Evolutionary conservation across 495 filamentous ascomycete species (phyloP), one percentile per base, ranked within the genome.

Genomic region (Mycothermus thermophilus): DNA sequence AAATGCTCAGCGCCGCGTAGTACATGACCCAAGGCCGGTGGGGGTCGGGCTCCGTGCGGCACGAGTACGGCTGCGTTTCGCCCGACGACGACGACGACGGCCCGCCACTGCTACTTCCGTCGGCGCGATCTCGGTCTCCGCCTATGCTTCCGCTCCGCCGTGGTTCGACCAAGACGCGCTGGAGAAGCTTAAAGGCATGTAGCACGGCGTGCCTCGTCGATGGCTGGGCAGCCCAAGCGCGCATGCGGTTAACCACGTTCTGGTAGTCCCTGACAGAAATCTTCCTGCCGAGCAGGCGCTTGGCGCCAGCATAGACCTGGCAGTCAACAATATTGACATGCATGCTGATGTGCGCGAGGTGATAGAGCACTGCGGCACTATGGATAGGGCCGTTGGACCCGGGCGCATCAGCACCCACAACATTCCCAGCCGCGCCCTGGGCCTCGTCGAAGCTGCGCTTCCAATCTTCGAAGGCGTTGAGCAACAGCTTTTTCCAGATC

Each of bases 1-100:
- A 97, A 18, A 95, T 84, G 30, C 87, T 82, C 38, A 96, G 61
- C 1, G 80, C 77, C 0, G 90, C 83, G 36, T 88, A 90, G 54
- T 94, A 97, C 56, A 97, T 73, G 23, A 96, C 83, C 90, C 90
- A 97, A 1, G 90, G 85, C 17, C 90, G 74, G 48, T 96, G 90
- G 14, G 93, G 75, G 27, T 95, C 72, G 29, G 76, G 77, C 50
- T 97, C 90, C 38, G 84, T 80, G 6, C 83, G 75, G 4, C 85
- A 85, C 0, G 75, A 82, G 52, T 95, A 96, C 4, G 55, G 55
- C 5, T 55, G 40, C 23, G 40, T 52, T 17, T 53, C 34, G 4
- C 36, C 42, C n/a, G n/a, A n/a, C n/a, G n/a, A n/a, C n/a, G n/a
- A n/a, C n/a, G n/a, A n/a, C n/a, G n/a, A n/a, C n/a, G n/a, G n/a